A percentile compares a stretch with the other conserved stretches of the same genome.
Evolutionary conservation across 163 green algal genomes (phyloP).

Genomic region (Chlamydomonas reinhardtii): DNA sequence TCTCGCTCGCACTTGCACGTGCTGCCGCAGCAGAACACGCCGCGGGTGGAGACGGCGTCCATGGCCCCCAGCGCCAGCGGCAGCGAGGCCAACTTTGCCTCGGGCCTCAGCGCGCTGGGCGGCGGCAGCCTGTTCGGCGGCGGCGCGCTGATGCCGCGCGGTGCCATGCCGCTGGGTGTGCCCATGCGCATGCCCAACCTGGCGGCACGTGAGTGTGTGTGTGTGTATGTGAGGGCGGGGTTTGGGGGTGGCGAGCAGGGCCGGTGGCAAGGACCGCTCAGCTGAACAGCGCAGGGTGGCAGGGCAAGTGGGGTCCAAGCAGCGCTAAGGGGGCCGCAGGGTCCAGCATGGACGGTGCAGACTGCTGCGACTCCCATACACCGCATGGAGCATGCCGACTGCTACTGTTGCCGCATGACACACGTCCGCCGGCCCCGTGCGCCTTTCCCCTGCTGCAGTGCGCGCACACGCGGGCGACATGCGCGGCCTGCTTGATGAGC

Average conservation of each 20-base stretch:
- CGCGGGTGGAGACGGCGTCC: constrained; percentile 32
- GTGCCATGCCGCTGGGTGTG: neutral
- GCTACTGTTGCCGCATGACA: too few species aligned
- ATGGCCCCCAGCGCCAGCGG: constrained; percentile 8
- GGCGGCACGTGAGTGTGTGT: constrained; percentile 16
- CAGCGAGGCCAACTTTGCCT: constrained; percentile 41
- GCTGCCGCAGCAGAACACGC: neutral
- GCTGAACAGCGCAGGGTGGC: too few species aligned
- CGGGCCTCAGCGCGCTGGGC: neutral
- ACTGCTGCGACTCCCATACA: too few species aligned
- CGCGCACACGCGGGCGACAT: constrained; percentile 27
- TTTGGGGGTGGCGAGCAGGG: neutral
- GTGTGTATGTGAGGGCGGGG: neutral
- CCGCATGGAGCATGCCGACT: too few species aligned
- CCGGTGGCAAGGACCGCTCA: too few species aligned
- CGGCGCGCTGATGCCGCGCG: neutral
- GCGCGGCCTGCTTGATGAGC: constrained; percentile 35
- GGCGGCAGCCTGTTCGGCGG: constrained; percentile 6
- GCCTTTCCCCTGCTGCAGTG: neutral
- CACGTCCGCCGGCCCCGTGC: too few species aligned
- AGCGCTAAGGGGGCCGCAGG: neutral
- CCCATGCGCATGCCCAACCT: constrained; percentile 21
- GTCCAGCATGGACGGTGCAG: too few species aligned
- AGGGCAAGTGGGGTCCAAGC: neutral
- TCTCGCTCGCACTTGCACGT: too few species aligned